These are phyloP conservation scores for Vigna unguiculata DNA, from an alignment of 306 rosid species.

Conservation along the genomic window DNA sequence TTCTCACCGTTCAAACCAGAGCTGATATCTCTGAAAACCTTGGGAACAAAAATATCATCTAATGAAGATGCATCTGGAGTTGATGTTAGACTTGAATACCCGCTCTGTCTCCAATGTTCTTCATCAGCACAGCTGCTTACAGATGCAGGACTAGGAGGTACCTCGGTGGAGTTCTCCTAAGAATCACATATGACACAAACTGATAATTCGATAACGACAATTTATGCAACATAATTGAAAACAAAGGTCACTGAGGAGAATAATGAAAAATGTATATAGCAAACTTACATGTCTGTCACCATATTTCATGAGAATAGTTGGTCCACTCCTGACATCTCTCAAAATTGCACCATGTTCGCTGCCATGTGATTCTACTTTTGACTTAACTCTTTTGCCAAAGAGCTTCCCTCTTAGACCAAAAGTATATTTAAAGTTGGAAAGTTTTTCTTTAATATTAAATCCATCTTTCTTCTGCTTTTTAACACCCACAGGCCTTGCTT, in stretches of 20 bases:
- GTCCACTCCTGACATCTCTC: constrained; percentile 71
- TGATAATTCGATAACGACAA: constrained; percentile 37
- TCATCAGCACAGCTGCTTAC: constrained; percentile 73
- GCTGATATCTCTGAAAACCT: constrained; percentile 71
- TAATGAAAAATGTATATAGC: constrained; percentile 7
- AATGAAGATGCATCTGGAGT: constrained; percentile 68
- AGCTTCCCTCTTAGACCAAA: constrained; percentile 67
- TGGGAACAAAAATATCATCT: constrained; percentile 56
- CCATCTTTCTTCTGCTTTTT: constrained; percentile 67
- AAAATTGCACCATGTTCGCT: constrained; percentile 45
- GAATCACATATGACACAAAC: constrained; percentile 30
- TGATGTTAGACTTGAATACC: constrained; percentile 65
- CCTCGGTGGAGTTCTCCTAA: constrained; percentile 88
- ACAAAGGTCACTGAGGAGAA: not conserved
- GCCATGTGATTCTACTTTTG: constrained; percentile 55
- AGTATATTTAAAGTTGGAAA: constrained; percentile 68
- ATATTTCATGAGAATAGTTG: constrained; percentile 69
- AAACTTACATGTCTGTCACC: constrained; percentile 73
- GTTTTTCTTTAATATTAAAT: constrained; percentile 75
- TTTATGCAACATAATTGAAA: constrained; percentile 36
- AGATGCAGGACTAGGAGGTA: constrained; percentile 93
- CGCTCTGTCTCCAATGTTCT: constrained; percentile 69
- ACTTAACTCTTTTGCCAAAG: constrained; percentile 65
- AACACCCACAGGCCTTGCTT: constrained; percentile 42
- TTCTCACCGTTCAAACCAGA: constrained; percentile 67